phyloP scores from a whole-genome alignment of 768 basidiomycete species.

The Royoungia palumana region DNA sequence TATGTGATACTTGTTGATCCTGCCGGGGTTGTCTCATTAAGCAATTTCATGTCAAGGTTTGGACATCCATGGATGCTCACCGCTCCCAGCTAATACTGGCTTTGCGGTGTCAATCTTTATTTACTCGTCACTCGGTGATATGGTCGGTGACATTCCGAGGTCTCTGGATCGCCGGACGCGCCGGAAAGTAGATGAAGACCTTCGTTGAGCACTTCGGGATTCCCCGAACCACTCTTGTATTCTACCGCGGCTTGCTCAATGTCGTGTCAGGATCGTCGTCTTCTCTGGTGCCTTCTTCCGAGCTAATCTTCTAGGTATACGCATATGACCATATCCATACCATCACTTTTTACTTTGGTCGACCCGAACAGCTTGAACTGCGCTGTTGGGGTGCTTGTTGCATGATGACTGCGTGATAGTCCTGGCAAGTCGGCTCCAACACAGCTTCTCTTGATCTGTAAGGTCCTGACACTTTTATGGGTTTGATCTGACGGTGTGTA shows the following conservation, averaged over 20 bases:
- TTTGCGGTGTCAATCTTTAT: too few species aligned
- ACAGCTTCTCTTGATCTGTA: slow-evolving; percentile 17
- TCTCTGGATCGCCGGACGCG: background rate
- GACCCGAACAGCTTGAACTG: background rate
- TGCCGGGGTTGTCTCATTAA: background rate
- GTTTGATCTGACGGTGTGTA: slow-evolving; percentile 1
- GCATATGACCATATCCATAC: slow-evolving; percentile 9
- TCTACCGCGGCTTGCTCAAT: slow-evolving; percentile 8
- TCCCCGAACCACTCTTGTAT: slow-evolving; percentile 9
- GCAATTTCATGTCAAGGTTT: too few species aligned
- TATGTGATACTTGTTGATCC: background rate
- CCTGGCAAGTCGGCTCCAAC: slow-evolving; percentile 1
- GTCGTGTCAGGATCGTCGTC: slow-evolving; percentile 25
- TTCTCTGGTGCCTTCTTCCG: slow-evolving; percentile 18
- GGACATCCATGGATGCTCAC: too few species aligned
- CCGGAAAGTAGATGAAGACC: background rate
- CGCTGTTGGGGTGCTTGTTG: background rate
- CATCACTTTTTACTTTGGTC: background rate
- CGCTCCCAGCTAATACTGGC: too few species aligned
- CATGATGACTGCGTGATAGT: background rate
- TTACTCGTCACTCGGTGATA: too few species aligned
- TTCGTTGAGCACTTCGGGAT: background rate
- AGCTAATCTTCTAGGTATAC: slow-evolving; percentile 8
- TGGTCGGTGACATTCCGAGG: background rate
- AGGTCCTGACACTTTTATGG: slow-evolving; percentile 13